These are phyloP conservation scores for Colletotrichum sp. DNA, from an alignment of 2,329 filamentous ascomycete species.

Conservation along the genomic window DNA sequence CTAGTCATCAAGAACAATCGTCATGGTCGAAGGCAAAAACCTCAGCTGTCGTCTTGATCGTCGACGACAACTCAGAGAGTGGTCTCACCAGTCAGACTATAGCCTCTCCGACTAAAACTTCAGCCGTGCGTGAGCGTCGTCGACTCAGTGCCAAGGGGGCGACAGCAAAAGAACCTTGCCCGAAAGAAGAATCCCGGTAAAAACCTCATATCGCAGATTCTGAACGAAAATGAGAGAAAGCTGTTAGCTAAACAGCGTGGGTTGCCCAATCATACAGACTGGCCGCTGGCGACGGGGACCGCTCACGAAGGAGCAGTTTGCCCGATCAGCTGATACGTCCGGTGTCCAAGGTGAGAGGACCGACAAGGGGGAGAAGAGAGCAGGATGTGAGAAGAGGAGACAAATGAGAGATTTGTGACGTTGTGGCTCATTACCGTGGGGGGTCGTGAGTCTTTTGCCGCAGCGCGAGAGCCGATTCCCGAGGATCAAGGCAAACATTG, in stretches of 20 bases:
- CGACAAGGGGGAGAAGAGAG: background rate
- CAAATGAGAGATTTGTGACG: background rate
- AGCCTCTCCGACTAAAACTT: background rate
- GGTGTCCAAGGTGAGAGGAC: background rate
- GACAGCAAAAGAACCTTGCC: background rate
- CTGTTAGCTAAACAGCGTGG: constrained; percentile 10
- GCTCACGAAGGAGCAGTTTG: background rate
- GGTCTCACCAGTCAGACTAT: background rate
- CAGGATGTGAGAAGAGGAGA: background rate
- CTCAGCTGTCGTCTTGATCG: background rate
- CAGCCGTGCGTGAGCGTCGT: background rate
- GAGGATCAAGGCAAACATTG: background rate
- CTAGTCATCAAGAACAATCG: background rate
- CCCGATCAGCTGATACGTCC: background rate
- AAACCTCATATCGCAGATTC: background rate
- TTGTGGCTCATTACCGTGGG: constrained; percentile 10
- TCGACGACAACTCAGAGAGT: background rate
- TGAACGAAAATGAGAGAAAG: background rate
- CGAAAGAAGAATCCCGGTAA: background rate
- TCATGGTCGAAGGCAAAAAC: background rate
- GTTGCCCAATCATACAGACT: constrained; percentile 1
- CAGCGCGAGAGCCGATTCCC: background rate
- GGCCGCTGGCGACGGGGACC: background rate
- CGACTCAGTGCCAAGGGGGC: background rate
- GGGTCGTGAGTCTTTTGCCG: background rate